Conservation (phyloP, 2,329 filamentous ascomycete genomes). For the Sporothrix schenckii region DNA sequence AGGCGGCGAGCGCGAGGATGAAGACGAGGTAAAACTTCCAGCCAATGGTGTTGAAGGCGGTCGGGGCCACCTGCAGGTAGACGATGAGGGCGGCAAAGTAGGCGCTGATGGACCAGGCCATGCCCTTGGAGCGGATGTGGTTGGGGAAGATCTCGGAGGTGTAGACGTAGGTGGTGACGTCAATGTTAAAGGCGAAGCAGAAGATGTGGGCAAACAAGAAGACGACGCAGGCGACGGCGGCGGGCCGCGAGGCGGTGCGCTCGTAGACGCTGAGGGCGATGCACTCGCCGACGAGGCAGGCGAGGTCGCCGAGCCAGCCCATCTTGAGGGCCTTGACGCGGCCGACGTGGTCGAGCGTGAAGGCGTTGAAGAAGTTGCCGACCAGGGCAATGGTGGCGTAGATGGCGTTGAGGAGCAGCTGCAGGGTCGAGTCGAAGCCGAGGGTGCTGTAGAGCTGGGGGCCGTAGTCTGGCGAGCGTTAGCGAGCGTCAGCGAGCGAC, state of each 20-base stretch:
- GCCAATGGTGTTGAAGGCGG: constrained; percentile 15
- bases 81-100: constrained; percentile 29
- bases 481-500: not conserved
- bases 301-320: constrained; percentile 12
- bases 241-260: not conserved
- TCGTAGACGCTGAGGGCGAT: constrained; percentile 7
- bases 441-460: constrained; percentile 9
- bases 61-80: constrained; percentile 17
- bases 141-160: constrained; percentile 60
- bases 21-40: constrained; percentile 30
- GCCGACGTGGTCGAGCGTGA: constrained; percentile 17
- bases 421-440: constrained; percentile 8
- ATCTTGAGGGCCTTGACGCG: constrained; percentile 19
- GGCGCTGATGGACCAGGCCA: constrained; percentile 15
- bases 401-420: constrained; percentile 5
- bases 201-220: constrained; percentile 24
- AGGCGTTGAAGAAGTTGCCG: constrained; percentile 19
- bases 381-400: constrained; percentile 16
- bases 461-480: not conserved
- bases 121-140: constrained; percentile 42
- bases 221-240: constrained; percentile 16
- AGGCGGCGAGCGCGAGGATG: not conserved
- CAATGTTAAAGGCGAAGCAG: constrained; percentile 15
- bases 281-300: constrained; percentile 6
- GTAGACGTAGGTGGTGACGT: constrained; percentile 41